Conservation (phyloP, 176 grass and related monocot genomes). For the Carex scoparia region DNA sequence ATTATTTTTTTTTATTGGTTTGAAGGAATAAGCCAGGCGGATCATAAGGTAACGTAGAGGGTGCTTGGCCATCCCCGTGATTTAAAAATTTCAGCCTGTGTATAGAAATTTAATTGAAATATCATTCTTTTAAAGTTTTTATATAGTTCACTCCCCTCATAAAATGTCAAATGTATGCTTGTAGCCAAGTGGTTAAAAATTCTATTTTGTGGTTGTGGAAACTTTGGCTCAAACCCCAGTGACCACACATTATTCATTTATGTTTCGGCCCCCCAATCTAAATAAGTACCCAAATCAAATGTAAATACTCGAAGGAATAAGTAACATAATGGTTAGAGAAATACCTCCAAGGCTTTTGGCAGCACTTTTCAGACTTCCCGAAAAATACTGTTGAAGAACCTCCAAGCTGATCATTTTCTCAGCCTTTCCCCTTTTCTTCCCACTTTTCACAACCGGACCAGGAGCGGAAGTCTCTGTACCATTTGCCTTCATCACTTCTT, state of each 20-base stretch:
- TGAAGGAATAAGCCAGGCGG: not conserved
- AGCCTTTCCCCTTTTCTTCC: conserved; percentile 86
- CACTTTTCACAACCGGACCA: conserved; percentile 52
- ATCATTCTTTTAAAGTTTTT: too few relatives aligned
- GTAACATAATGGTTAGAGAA: conserved; percentile 28
- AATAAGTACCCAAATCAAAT: not conserved
- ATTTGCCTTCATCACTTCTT: conserved; percentile 35
- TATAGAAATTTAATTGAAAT: too few relatives aligned
- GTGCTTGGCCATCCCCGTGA: too few relatives aligned
- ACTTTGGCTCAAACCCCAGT: too few relatives aligned
- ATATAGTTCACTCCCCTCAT: too few relatives aligned
- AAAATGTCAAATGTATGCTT: too few relatives aligned
- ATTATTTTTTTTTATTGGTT: not conserved
- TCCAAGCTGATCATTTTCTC: conserved; percentile 94
- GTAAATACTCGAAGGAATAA: not conserved
- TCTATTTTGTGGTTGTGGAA: too few relatives aligned
- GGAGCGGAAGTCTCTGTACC: conserved; percentile 47
- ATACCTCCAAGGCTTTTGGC: conserved; percentile 92
- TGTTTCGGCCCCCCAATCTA: too few relatives aligned
- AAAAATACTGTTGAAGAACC: conserved; percentile 91
- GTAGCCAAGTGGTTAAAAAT: too few relatives aligned
- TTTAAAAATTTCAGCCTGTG: too few relatives aligned
- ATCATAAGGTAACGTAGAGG: too few relatives aligned
- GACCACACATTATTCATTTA: too few relatives aligned
- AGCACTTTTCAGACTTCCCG: conserved; percentile 83